A percentile compares a stretch with the other conserved stretches of the same genome.
Conservation (phyloP, 352 stramenopile genomes). For the Globisporangium megalacanthum region DNA sequence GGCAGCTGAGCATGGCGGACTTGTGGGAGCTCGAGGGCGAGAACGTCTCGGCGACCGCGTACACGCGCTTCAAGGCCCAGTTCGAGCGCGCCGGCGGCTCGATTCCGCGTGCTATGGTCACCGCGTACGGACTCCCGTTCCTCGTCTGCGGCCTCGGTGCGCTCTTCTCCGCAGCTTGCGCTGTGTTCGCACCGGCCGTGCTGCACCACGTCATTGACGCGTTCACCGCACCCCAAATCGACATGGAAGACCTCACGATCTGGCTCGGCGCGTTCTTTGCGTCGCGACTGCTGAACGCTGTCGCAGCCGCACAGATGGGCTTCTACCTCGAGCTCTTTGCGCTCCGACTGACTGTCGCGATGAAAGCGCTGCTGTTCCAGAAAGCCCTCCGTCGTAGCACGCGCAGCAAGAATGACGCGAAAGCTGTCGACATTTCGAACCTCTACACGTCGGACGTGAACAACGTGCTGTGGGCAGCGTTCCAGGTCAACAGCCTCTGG, state of each 20-base stretch:
- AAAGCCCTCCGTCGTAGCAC: conserved; percentile 25
- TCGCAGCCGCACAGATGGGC: conserved; percentile 20
- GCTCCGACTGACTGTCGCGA: conserved; percentile 19
- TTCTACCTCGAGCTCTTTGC: conserved; percentile 26
- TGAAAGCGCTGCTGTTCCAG: conserved; percentile 32
- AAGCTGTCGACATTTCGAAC: conserved; percentile 29
- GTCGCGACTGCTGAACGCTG: conserved; percentile 22
- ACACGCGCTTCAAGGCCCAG: conserved; percentile 18
- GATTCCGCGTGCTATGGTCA: conserved; percentile 20
- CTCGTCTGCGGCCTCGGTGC: conserved; percentile 24
- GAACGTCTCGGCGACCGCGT: conserved; percentile 20
- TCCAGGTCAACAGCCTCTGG: conserved; percentile 39
- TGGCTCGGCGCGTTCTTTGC: conserved; percentile 34
- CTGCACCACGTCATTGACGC: conserved; percentile 36
- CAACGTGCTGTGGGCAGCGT: conserved; percentile 24
- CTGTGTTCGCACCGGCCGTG: conserved; percentile 26
- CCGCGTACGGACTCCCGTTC: conserved; percentile 22
- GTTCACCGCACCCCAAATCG: conserved; percentile 19
- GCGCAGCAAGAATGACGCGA: conserved; percentile 8
- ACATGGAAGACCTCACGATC: conserved; percentile 15
- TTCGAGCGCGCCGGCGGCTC: conserved; percentile 18
- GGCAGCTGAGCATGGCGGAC: conserved; percentile 34
- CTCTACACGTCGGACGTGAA: conserved; percentile 31
- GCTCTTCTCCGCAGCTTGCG: conserved; percentile 21
- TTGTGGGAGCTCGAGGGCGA: conserved; percentile 32